Percentiles rank a stretch among this genome's conserved stretches.
Evolutionary conservation across 371 early-diverging fungal genomes (phyloP).

Genomic region (Umbelopsis sp.): DNA sequence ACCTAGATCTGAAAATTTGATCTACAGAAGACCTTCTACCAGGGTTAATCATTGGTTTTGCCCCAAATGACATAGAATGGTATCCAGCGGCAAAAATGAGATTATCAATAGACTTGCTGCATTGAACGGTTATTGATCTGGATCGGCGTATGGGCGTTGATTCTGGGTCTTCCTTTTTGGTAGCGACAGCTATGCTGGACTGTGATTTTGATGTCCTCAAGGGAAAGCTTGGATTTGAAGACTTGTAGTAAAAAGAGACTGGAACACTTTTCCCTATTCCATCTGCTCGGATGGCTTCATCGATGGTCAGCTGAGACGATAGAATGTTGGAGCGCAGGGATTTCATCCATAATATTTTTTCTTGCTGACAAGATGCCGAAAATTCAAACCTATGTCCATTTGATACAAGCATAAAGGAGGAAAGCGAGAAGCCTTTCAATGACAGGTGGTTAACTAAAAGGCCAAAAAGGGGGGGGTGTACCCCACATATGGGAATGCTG

Average conservation of each 20-base stretch:
- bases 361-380: slow-evolving; percentile 47
- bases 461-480: slow-evolving; percentile 5
- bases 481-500: neutral
- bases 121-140: slow-evolving; percentile 5
- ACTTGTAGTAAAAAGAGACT: slow-evolving; percentile 7
- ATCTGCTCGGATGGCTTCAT: neutral
- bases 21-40: neutral
- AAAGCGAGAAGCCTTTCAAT: neutral
- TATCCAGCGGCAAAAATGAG: slow-evolving; percentile 2
- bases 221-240: neutral
- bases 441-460: neutral
- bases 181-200: neutral
- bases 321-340: neutral
- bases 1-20: slow-evolving; percentile 7
- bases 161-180: neutral
- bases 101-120: neutral
- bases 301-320: neutral
- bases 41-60: neutral
- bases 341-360: slow-evolving; percentile 47
- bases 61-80: neutral
- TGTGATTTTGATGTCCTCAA: slow-evolving; percentile 14
- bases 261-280: neutral
- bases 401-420: slow-evolving; percentile 40
- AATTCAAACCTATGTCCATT: slow-evolving; percentile 52
- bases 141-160: neutral